phyloP scores from a whole-genome alignment of 2,329 filamentous ascomycete species.

The Colletotrichum filicis region DNA sequence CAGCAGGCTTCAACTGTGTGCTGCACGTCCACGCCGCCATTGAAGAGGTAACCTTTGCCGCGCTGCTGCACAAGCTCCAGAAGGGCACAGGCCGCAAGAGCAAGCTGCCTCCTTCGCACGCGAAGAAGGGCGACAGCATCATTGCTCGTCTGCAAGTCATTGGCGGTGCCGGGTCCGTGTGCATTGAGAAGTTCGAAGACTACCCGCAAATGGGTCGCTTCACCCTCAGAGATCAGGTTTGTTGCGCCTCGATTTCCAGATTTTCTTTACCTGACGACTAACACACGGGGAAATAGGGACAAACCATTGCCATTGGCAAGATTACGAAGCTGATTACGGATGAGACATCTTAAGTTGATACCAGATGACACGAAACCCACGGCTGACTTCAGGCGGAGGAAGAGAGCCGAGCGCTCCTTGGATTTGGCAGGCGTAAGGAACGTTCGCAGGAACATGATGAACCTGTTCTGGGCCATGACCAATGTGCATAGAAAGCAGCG shows the following conservation, averaged over 20 bases:
- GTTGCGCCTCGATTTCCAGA: conserved; percentile 37
- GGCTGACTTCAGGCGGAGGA: not conserved
- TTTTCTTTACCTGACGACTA: conserved; percentile 35
- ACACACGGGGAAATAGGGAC: conserved; percentile 69
- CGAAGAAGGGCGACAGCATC: conserved; percentile 83
- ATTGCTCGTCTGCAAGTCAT: conserved; percentile 92
- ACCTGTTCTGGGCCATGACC: conserved; percentile 8
- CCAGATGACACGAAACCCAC: conserved; percentile 2
- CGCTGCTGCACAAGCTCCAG: conserved; percentile 91
- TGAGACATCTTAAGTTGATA: conserved; percentile 42
- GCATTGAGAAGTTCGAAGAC: conserved; percentile 94
- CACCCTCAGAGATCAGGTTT: conserved; percentile 87
- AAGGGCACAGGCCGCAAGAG: conserved; percentile 94
- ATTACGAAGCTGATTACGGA: conserved; percentile 84
- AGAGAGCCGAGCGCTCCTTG: not conserved
- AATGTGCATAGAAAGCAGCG: conserved; percentile 22
- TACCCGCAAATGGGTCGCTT: conserved; percentile 95
- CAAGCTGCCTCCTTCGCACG: conserved; percentile 92
- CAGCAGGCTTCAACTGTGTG: conserved; percentile 97
- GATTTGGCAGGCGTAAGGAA: not conserved
- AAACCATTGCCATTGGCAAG: conserved; percentile 99
- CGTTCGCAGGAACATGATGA: not conserved
- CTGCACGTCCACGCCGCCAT: conserved; percentile 97
- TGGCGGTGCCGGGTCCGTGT: conserved; percentile 86
- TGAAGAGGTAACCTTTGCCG: conserved; percentile 93